Evolutionary conservation across 108 stramenopile species (phyloP).

Genomic region (Chaetoceros tenuissimus): DNA sequence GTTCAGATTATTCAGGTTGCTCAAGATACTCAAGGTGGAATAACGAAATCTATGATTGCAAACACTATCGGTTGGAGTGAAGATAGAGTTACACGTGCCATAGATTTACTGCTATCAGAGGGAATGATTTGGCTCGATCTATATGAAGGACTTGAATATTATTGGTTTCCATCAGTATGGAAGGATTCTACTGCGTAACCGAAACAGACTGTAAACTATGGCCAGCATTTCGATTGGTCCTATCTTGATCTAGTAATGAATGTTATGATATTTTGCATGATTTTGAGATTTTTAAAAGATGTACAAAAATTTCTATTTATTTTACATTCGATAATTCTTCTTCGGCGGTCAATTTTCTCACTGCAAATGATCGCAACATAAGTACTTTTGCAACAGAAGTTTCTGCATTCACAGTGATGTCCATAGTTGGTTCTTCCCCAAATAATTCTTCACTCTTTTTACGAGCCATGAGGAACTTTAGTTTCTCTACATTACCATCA

Average conservation of each 20-base stretch:
- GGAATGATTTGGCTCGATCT: constrained; percentile 86
- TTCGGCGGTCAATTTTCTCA: not conserved
- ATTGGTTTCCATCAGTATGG: constrained; percentile 76
- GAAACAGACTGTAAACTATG: no score
- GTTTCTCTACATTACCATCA: not conserved
- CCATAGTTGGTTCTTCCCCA: not conserved
- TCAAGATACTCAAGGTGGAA: constrained; percentile 38
- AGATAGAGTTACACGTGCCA: constrained; percentile 61
- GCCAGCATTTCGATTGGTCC: no score
- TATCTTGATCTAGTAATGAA: no score
- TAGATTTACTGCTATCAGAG: constrained; percentile 58
- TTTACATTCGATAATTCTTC: no score
- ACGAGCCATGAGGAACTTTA: not conserved
- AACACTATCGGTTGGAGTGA: constrained; percentile 42
- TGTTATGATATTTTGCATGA: no score
- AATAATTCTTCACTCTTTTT: not conserved
- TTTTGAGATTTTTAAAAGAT: no score
- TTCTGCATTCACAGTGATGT: not conserved
- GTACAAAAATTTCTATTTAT: no score
- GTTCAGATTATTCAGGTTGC: constrained; percentile 74
- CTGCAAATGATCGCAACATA: not conserved
- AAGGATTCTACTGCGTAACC: no score
- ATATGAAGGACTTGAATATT: constrained; percentile 39
- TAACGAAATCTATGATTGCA: constrained; percentile 43
- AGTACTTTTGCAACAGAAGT: not conserved